Conservation (phyloP, 202 grass and related monocot species). For the Cymbopogon flexuosus region DNA sequence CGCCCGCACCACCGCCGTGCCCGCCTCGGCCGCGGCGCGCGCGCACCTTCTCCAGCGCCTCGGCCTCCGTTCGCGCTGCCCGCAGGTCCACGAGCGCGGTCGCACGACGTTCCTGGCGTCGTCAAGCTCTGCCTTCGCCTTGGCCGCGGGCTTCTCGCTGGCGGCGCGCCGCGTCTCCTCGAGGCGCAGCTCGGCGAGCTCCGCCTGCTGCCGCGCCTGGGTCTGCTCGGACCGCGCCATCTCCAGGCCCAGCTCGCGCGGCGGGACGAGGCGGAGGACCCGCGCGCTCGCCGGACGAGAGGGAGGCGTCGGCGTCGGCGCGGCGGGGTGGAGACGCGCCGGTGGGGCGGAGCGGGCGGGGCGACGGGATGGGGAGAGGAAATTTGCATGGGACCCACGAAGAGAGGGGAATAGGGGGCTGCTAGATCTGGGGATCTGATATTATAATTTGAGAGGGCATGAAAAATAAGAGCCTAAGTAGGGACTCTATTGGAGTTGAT, state of each 20-base stretch:
- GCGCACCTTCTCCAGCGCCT: slow-evolving; percentile 34
- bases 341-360: no score
- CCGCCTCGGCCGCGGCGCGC: slow-evolving; percentile 33
- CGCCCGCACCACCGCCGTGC: slow-evolving; percentile 14
- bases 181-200: slow-evolving; percentile 48
- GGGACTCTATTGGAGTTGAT: no score
- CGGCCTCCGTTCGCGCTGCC: slow-evolving; percentile 39
- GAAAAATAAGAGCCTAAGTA: no score
- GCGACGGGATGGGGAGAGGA: no score
- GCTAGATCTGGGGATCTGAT: no score
- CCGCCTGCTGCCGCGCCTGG: slow-evolving; percentile 51
- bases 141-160: slow-evolving; percentile 25
- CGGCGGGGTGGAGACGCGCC: no score
- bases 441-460: no score
- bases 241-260: slow-evolving; percentile 31
- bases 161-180: slow-evolving; percentile 25
- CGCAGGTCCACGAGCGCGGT: slow-evolving; percentile 38
- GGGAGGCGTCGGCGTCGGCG: no score
- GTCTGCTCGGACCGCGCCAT: slow-evolving; percentile 42
- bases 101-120: slow-evolving; percentile 23
- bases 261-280: no score
- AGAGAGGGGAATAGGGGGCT: no score
- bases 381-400: no score
- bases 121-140: slow-evolving; percentile 39
- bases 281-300: no score